Evolutionary conservation across 257 asterid species (phyloP).

Genomic region (Galeopsis tetrahit): DNA sequence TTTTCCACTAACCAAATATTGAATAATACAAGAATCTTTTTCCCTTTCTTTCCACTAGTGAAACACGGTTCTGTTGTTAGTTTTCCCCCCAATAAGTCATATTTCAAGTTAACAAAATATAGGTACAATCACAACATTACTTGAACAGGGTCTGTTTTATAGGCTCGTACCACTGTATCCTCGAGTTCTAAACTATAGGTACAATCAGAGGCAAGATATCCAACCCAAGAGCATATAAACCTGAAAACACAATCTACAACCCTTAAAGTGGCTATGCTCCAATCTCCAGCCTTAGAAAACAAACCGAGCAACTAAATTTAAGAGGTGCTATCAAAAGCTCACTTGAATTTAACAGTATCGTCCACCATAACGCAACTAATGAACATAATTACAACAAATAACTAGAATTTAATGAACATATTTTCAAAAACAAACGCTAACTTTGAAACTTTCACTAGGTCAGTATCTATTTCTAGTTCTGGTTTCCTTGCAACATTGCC

Average conservation of each 20-base stretch:
- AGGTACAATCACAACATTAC: not conserved
- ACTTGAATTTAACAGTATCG: slow-evolving; percentile 2
- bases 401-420: not conserved
- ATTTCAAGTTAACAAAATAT: not conserved
- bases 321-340: slow-evolving; percentile 6
- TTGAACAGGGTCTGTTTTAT: too few relatives aligned
- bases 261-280: slow-evolving; percentile 2
- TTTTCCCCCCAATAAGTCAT: not conserved
- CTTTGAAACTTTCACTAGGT: not conserved
- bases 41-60: not conserved
- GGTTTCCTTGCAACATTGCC: not conserved
- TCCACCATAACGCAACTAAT: not conserved
- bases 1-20: not conserved
- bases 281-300: not conserved
- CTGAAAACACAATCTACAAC: not conserved
- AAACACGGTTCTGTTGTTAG: not conserved
- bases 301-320: slow-evolving; percentile 6
- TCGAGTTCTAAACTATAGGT: not conserved
- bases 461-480: not conserved
- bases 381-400: not conserved
- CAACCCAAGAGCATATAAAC: not conserved
- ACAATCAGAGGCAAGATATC: not conserved
- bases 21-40: not conserved
- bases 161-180: too few relatives aligned
- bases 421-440: not conserved